Conservation (phyloP, 768 basidiomycete species). For the Kwoniella europaea region DNA sequence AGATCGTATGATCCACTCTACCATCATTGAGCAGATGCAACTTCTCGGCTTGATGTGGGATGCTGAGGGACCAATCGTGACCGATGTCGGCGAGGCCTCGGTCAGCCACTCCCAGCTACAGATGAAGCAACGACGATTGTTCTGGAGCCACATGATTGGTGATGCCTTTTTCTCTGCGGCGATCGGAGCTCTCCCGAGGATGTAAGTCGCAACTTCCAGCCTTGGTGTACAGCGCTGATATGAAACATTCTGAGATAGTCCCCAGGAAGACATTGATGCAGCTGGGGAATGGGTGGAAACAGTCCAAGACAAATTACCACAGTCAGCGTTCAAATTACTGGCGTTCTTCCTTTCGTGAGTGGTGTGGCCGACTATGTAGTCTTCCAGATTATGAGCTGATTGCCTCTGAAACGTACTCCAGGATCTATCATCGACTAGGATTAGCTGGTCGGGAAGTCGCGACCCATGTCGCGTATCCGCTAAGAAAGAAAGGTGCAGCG, state of each 20-base stretch:
- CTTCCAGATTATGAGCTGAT: not conserved
- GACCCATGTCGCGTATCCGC: constrained; percentile 19
- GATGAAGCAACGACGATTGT: constrained; percentile 40
- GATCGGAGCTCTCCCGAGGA: constrained; percentile 30
- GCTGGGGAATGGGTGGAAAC: constrained; percentile 34
- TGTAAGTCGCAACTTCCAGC: constrained; percentile 24
- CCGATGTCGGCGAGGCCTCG: constrained; percentile 25
- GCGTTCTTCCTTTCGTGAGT: constrained; percentile 32
- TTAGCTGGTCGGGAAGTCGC: constrained; percentile 26
- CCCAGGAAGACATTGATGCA: constrained; percentile 29
- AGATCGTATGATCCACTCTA: constrained; percentile 34
- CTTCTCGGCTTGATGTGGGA: constrained; percentile 39
- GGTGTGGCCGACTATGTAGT: not conserved
- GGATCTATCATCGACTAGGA: constrained; percentile 29
- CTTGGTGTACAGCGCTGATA: not conserved
- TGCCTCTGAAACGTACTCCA: not conserved
- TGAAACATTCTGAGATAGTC: not conserved
- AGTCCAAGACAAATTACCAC: constrained; percentile 24
- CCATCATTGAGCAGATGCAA: constrained; percentile 39
- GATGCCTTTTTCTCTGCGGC: constrained; percentile 37
- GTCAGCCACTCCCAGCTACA: constrained; percentile 20
- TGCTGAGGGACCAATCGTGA: constrained; percentile 23
- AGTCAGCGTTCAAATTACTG: constrained; percentile 33
- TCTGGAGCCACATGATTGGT: constrained; percentile 32
- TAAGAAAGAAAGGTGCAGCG: constrained; percentile 24